Percentiles rank a stretch among this genome's conserved stretches.
Evolutionary conservation across 1,284 basidiomycete genomes (phyloP).

Genomic region (Trametes hirsuta): DNA sequence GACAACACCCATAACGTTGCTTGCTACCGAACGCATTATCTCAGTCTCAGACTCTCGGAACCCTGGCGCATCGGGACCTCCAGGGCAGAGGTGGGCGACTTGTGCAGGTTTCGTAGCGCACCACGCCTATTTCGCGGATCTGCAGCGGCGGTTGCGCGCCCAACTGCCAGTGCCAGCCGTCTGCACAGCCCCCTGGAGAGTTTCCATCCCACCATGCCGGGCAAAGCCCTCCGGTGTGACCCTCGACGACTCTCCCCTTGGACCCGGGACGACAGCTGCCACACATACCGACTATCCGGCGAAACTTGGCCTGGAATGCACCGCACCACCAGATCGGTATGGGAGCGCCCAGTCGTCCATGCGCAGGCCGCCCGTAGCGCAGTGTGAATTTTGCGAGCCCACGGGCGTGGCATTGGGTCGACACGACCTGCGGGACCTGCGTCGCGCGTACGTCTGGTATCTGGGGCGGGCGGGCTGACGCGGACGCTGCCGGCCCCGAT

Average conservation of each 20-base stretch:
- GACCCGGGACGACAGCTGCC: conserved; percentile 9
- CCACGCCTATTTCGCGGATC: conserved; percentile 10
- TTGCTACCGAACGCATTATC: not conserved
- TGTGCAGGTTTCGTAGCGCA: conserved; percentile 6
- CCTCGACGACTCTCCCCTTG: conserved; percentile 7
- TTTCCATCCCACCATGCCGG: not conserved
- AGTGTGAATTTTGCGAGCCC: conserved; percentile 20
- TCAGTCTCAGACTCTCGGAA: not conserved
- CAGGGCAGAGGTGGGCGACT: not conserved
- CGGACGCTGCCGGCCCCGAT: conserved; percentile 16
- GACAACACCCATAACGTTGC: not conserved
- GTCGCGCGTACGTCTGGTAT: conserved; percentile 2
- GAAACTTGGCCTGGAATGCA: conserved; percentile 14
- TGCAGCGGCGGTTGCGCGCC: not conserved
- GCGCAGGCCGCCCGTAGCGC: conserved; percentile 5
- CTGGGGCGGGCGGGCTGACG: not conserved
- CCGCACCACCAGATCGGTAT: conserved; percentile 19
- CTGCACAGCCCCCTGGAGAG: not conserved
- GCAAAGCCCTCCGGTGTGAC: conserved; percentile 6
- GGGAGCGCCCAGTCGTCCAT: conserved; percentile 11
- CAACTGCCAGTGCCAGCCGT: not conserved
- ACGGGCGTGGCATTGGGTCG: conserved; percentile 6
- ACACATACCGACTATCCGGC: conserved; percentile 21
- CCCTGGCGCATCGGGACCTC: too few species aligned
- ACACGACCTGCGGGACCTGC: conserved; percentile 1